Percentiles rank a stretch among this genome's conserved stretches.
Conservation (phyloP, 169 alveolate species). For the Cryptosporidium ubiquitum region DNA sequence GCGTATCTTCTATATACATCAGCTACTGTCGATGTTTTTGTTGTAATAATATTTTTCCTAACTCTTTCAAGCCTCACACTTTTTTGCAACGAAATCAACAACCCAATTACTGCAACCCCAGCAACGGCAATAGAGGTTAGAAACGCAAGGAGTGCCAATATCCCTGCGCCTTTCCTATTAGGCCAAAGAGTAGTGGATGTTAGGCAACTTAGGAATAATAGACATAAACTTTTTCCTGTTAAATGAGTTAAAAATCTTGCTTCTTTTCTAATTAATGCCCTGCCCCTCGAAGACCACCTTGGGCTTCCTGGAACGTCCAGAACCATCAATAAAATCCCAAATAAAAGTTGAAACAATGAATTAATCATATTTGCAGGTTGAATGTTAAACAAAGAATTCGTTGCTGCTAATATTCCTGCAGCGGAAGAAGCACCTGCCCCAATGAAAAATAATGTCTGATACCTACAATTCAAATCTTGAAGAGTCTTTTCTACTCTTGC, state of each 20-base stretch:
- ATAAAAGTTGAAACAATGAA: slow-evolving; percentile 81
- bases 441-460: slow-evolving; percentile 87
- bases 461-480: slow-evolving; percentile 85
- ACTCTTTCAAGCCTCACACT: slow-evolving; percentile 88
- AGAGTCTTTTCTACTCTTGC: slow-evolving; percentile 89
- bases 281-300: slow-evolving; percentile 91
- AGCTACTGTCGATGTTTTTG: slow-evolving; percentile 86
- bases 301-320: slow-evolving; percentile 92
- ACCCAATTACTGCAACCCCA: slow-evolving; percentile 86
- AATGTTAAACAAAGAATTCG: slow-evolving; percentile 79
- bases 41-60: slow-evolving; percentile 77
- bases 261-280: slow-evolving; percentile 84
- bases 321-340: slow-evolving; percentile 87
- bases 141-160: slow-evolving; percentile 79
- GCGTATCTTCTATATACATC: slow-evolving; percentile 90
- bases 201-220: slow-evolving; percentile 81
- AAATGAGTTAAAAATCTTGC: slow-evolving; percentile 87
- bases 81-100: slow-evolving; percentile 86
- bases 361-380: slow-evolving; percentile 81
- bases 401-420: slow-evolving; percentile 81
- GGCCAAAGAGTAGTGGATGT: slow-evolving; percentile 80
- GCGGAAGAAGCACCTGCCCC: slow-evolving; percentile 84
- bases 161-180: slow-evolving; percentile 73
- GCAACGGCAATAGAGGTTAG: slow-evolving; percentile 80
- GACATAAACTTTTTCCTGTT: slow-evolving; percentile 88